Evolutionary conservation across 2,329 filamentous ascomycete genomes (phyloP).

Genomic region (Talaromyces sp.): DNA sequence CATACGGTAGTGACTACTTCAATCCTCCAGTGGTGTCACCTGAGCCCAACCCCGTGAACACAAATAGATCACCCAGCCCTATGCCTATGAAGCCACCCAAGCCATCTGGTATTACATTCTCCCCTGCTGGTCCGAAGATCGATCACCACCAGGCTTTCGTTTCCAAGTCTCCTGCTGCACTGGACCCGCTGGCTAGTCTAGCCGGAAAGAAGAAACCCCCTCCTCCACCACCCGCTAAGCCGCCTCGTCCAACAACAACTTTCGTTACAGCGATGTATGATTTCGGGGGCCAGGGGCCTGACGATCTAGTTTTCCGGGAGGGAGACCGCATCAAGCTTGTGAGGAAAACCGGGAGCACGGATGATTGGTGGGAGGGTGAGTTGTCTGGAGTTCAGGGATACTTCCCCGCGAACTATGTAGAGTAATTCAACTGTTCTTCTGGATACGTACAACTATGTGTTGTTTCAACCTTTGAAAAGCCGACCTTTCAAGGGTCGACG

Average conservation of each 20-base stretch:
- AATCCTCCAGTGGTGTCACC: conserved; percentile 7
- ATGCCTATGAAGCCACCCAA: conserved; percentile 1
- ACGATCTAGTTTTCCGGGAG: conserved; percentile 74
- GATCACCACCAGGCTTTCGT: conserved; percentile 32
- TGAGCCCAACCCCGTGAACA: conserved; percentile 8
- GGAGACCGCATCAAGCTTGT: conserved; percentile 77
- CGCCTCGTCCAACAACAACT: conserved; percentile 48
- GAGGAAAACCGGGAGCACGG: conserved; percentile 75
- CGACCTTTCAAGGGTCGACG: not conserved
- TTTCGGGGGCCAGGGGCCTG: conserved; percentile 69
- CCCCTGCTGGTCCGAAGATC: conserved; percentile 38
- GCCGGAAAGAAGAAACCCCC: conserved; percentile 72
- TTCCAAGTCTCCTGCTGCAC: conserved; percentile 44
- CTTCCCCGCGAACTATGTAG: conserved; percentile 85
- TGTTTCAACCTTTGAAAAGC: not conserved
- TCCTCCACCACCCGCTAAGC: conserved; percentile 69
- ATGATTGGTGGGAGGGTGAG: conserved; percentile 90
- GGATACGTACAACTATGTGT: not conserved
- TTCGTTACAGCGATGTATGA: conserved; percentile 75
- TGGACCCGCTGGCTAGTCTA: conserved; percentile 31
- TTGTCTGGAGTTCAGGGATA: conserved; percentile 67
- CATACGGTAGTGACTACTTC: conserved; percentile 18
- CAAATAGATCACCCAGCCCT: conserved; percentile 1
- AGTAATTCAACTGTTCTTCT: conserved; percentile 23
- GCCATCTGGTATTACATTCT: conserved; percentile 18